Evolutionary conservation across 1,284 basidiomycete genomes (phyloP).

Genomic region (Porogramme epimiltina): DNA sequence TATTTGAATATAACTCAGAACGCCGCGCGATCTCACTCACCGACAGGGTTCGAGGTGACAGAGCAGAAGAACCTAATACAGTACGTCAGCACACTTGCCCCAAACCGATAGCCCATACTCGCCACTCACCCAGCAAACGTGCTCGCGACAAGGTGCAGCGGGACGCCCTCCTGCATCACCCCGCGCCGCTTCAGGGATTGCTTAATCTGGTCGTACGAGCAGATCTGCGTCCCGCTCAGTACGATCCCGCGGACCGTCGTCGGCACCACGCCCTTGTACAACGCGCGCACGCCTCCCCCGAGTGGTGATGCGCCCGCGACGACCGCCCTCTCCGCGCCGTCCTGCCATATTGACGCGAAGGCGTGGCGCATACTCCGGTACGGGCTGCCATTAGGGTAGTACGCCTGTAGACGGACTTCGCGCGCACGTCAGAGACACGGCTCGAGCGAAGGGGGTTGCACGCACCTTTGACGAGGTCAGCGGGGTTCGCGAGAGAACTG

Average conservation of each 20-base stretch:
- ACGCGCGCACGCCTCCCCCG: slow-evolving; percentile 32
- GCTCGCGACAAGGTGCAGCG: slow-evolving; percentile 38
- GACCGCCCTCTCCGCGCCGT: slow-evolving; percentile 27
- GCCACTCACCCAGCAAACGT: slow-evolving; percentile 37
- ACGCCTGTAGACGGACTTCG: slow-evolving; percentile 41
- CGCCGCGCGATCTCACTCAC: slow-evolving; percentile 22
- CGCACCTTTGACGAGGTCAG: slow-evolving; percentile 41
- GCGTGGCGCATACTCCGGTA: slow-evolving; percentile 37
- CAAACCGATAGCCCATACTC: background rate
- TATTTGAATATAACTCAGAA: background rate
- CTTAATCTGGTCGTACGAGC: slow-evolving; percentile 43
- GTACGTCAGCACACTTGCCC: no score
- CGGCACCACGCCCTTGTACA: slow-evolving; percentile 40
- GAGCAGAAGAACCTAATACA: slow-evolving; percentile 40
- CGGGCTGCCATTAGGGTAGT: slow-evolving; percentile 37
- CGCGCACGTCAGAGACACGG: background rate
- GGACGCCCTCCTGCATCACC: slow-evolving; percentile 37
- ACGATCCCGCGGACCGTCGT: slow-evolving; percentile 40
- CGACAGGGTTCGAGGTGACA: slow-evolving; percentile 42
- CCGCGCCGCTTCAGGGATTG: slow-evolving; percentile 36
- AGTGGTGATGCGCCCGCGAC: slow-evolving; percentile 12
- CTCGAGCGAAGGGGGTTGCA: background rate
- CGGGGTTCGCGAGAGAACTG: slow-evolving; percentile 40
- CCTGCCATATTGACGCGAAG: slow-evolving; percentile 35
- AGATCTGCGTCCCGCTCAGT: slow-evolving; percentile 39